Percentiles rank a stretch among this genome's conserved stretches.
These are phyloP conservation scores for Glonium stellatum DNA, from an alignment of 495 filamentous ascomycete genomes.

Conservation along the genomic window DNA sequence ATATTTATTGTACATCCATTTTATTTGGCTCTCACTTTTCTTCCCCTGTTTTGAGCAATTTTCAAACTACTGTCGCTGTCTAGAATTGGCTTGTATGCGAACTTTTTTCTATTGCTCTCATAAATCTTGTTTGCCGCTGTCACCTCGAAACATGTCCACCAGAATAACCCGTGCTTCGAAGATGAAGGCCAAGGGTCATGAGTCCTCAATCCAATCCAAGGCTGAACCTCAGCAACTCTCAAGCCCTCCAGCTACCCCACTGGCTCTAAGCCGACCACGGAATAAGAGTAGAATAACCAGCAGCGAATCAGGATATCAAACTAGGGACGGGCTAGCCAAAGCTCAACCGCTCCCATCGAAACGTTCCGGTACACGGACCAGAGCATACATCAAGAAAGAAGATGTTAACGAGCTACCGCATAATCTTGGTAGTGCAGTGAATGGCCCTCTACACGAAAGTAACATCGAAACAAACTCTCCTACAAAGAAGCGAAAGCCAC, in stretches of 20 bases:
- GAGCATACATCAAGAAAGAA: slow-evolving; percentile 25
- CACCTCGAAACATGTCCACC: slow-evolving; percentile 3
- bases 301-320: not conserved
- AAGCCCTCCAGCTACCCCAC: slow-evolving; percentile 31
- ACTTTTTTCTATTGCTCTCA: not conserved
- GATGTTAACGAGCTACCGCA: slow-evolving; percentile 35
- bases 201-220: not conserved
- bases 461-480: slow-evolving; percentile 9
- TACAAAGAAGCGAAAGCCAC: slow-evolving; percentile 7
- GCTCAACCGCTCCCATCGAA: slow-evolving; percentile 14
- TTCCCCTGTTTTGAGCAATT: not conserved
- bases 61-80: not conserved
- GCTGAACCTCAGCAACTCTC: slow-evolving; percentile 31
- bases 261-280: not conserved
- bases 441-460: not conserved
- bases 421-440: slow-evolving; percentile 28
- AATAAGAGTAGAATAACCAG: slow-evolving; percentile 9
- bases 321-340: not conserved
- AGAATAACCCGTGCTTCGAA: slow-evolving; percentile 22
- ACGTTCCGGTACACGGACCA: slow-evolving; percentile 27
- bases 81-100: not conserved
- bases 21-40: too few relatives aligned
- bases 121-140: not conserved
- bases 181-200: not conserved
- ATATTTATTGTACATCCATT: too few relatives aligned